A percentile compares a stretch with the other conserved stretches of the same genome.
Conservation (phyloP, 371 early-diverging fungal species). For the Synchytrium microbalum region DNA sequence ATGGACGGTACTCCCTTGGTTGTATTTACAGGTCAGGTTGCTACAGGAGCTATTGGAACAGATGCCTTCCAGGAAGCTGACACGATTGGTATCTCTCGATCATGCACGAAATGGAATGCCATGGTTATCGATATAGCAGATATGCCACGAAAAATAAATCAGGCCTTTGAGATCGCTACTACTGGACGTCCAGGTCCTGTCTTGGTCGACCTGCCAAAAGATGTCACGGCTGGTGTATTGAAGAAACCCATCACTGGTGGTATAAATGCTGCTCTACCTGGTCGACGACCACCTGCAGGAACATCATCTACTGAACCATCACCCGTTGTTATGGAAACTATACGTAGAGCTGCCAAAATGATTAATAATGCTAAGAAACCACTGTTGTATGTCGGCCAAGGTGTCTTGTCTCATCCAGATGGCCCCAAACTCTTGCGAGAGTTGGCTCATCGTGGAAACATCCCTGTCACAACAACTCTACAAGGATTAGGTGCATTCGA, state of each 20-base stretch:
- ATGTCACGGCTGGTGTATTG: constrained; percentile 86
- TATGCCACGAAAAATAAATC: constrained; percentile 92
- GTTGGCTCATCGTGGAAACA: constrained; percentile 76
- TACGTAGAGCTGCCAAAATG: constrained; percentile 65
- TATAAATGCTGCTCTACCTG: constrained; percentile 38
- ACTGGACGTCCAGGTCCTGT: constrained; percentile 96
- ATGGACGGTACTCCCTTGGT: constrained; percentile 92
- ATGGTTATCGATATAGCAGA: constrained; percentile 92
- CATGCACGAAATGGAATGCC: constrained; percentile 97
- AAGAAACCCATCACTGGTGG: constrained; percentile 72
- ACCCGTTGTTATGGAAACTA: constrained; percentile 43
- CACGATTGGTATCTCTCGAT: constrained; percentile 85
- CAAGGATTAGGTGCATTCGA: constrained; percentile 89
- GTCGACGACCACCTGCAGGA: constrained; percentile 40
- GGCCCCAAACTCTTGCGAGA: constrained; percentile 70
- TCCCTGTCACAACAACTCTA: constrained; percentile 93
- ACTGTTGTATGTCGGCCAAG: constrained; percentile 91
- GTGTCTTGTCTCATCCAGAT: constrained; percentile 72
- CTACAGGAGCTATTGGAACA: constrained; percentile 83
- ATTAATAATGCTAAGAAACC: constrained; percentile 86
- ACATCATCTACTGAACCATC: constrained; percentile 28
- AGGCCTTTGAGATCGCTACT: constrained; percentile 93
- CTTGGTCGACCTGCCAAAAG: constrained; percentile 94
- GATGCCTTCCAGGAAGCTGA: constrained; percentile 98
- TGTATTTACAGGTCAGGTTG: constrained; percentile 91